A percentile compares a stretch with the other conserved stretches of the same genome.
These are phyloP conservation scores for Cyberlindnera misumaiensis DNA, from an alignment of 805 yeast genomes.

Conservation along the genomic window DNA sequence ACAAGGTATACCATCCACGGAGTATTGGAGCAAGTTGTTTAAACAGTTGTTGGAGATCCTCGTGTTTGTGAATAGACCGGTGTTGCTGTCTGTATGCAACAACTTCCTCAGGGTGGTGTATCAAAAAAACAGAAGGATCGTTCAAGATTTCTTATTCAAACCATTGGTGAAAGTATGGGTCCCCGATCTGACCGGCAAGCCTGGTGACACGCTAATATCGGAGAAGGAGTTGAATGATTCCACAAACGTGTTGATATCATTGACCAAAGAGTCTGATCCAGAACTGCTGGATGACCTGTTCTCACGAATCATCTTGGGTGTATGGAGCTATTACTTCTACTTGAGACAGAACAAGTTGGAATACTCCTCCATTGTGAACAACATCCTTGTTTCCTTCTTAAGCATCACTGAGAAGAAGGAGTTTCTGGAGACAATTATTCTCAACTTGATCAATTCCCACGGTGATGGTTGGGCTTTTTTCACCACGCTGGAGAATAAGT, in stretches of 20 bases:
- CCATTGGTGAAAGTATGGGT: constrained; percentile 39
- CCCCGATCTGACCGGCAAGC: constrained; percentile 26
- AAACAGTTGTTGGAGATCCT: constrained; percentile 56
- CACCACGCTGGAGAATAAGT: constrained; percentile 29
- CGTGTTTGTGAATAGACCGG: constrained; percentile 53
- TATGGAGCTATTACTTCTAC: constrained; percentile 33
- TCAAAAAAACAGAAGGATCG: constrained; percentile 40
- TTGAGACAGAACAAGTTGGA: constrained; percentile 24
- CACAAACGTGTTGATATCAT: constrained; percentile 58
- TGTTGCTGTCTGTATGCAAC: constrained; percentile 48
- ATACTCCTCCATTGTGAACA: constrained; percentile 26
- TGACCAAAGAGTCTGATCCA: constrained; percentile 39
- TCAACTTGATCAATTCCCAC: constrained; percentile 26
- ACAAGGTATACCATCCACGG: constrained; percentile 32
- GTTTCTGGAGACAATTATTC: constrained; percentile 21
- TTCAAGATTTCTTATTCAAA: constrained; percentile 52
- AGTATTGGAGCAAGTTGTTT: constrained; percentile 55
- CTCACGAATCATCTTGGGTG: constrained; percentile 22
- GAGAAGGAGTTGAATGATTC: constrained; percentile 52
- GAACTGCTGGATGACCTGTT: constrained; percentile 30
- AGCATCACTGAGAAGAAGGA: constrained; percentile 23
- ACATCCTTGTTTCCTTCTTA: constrained; percentile 28
- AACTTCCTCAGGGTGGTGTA: constrained; percentile 48
- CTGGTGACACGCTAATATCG: constrained; percentile 28
- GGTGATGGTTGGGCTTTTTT: constrained; percentile 31